Evolutionary conservation across 176 grass and related monocot species (phyloP).

Genomic region (Neostapfia colusana): DNA sequence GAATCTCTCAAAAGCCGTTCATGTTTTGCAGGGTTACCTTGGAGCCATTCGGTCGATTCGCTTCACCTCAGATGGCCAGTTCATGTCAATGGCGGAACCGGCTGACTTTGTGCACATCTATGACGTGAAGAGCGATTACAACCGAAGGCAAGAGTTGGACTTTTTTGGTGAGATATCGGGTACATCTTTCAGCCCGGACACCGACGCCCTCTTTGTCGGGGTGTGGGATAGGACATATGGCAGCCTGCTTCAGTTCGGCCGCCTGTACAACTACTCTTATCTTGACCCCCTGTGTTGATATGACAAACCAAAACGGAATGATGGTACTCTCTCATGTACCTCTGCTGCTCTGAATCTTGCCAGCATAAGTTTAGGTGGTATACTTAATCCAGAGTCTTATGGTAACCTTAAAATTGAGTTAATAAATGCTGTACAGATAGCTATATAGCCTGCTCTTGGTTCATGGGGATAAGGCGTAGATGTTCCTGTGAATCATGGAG

Average conservation of each 20-base stretch:
- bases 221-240: conserved; percentile 88
- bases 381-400: conserved; percentile 35
- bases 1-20: conserved; percentile 73
- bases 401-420: conserved; percentile 41
- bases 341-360: conserved; percentile 31
- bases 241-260: conserved; percentile 79
- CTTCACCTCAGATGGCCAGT: conserved; percentile 81
- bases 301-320: conserved; percentile 9
- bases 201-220: conserved; percentile 76
- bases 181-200: conserved; percentile 79
- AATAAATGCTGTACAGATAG: conserved; percentile 51
- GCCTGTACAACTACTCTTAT: conserved; percentile 54
- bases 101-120: conserved; percentile 90
- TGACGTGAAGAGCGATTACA: conserved; percentile 69
- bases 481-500: conserved; percentile 9
- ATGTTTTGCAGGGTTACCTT: conserved; percentile 76
- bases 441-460: conserved; percentile 17
- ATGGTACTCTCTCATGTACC: conserved; percentile 14
- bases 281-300: conserved; percentile 73
- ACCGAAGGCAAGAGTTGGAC: conserved; percentile 78
- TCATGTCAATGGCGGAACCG: conserved; percentile 92
- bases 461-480: not conserved
- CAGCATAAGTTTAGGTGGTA: conserved; percentile 39
- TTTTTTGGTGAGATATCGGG: conserved; percentile 96
- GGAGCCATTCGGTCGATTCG: conserved; percentile 85